phyloP scores from a whole-genome alignment of 1,139 yeast genomes.

The Candida dubliniensis region DNA sequence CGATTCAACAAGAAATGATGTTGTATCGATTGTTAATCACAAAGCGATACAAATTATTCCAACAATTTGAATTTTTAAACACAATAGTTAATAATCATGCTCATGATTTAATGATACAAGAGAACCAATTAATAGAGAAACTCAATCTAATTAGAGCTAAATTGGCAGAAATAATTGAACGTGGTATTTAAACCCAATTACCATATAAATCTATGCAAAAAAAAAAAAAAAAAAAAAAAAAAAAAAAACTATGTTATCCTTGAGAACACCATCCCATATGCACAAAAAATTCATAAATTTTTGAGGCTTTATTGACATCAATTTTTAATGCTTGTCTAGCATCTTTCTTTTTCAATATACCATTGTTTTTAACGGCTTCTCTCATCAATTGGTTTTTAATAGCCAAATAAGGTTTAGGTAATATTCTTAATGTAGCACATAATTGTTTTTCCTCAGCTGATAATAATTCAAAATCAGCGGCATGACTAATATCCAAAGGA shows the following conservation, averaged over 20 bases:
- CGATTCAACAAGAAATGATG: neutral
- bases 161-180: constrained; percentile 6
- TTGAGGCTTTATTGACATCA: constrained; percentile 82
- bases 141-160: constrained; percentile 4
- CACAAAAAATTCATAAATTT: constrained; percentile 88
- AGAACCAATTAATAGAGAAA: constrained; percentile 6
- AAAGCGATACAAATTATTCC: constrained; percentile 38
- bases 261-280: constrained; percentile 81
- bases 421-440: constrained; percentile 78
- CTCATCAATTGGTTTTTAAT: constrained; percentile 90
- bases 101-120: constrained; percentile 4
- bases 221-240: neutral
- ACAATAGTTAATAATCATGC: constrained; percentile 38
- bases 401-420: constrained; percentile 92
- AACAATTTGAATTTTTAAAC: constrained; percentile 27
- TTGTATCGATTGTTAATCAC: constrained; percentile 4
- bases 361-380: constrained; percentile 84
- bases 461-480: constrained; percentile 79
- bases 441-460: constrained; percentile 84
- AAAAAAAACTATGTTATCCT: constrained; percentile 23
- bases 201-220: no score
- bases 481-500: constrained; percentile 73
- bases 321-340: constrained; percentile 81
- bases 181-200: constrained; percentile 1
- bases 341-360: constrained; percentile 75